These are phyloP conservation scores for Cunninghamia lanceolata DNA, from an alignment of 75 land plant genomes.

Conservation along the genomic window DNA sequence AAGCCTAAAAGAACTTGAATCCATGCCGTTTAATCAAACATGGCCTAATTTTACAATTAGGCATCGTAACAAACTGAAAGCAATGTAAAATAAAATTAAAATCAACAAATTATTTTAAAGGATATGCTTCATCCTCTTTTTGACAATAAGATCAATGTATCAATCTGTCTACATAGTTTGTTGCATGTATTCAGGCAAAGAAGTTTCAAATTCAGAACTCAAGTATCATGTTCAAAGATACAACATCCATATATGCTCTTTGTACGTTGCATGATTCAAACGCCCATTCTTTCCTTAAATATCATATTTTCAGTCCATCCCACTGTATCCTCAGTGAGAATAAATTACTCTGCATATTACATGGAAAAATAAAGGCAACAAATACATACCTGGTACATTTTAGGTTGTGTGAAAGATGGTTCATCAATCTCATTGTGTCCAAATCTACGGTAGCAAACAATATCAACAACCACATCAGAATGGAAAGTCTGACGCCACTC, in stretches of 20 bases:
- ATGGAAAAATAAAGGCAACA: not conserved
- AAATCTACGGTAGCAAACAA: conserved; percentile 91
- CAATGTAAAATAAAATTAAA: not conserved
- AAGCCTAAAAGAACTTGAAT: not conserved
- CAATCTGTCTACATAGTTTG: not conserved
- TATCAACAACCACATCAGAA: conserved; percentile 93
- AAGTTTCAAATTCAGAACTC: not conserved
- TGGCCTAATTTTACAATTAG: not conserved
- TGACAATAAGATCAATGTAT: not conserved
- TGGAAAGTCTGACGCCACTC: conserved; percentile 96
- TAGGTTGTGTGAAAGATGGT: conserved; percentile 94
- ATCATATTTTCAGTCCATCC: not conserved
- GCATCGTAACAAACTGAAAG: not conserved
- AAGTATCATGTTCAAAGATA: not conserved
- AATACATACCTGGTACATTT: conserved; percentile 84
- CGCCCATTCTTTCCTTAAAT: not conserved
- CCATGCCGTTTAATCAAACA: not conserved
- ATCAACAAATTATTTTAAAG: not conserved
- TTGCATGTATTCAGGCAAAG: not conserved
- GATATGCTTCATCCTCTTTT: not conserved
- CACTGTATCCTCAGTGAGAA: not conserved
- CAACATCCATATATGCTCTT: not conserved
- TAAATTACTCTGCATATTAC: not conserved
- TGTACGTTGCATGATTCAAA: not conserved
- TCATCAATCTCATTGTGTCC: conserved; percentile 99